These are phyloP conservation scores for Aspergillus bombycis DNA, from an alignment of 2,329 filamentous ascomycete species.

Conservation along the genomic window DNA sequence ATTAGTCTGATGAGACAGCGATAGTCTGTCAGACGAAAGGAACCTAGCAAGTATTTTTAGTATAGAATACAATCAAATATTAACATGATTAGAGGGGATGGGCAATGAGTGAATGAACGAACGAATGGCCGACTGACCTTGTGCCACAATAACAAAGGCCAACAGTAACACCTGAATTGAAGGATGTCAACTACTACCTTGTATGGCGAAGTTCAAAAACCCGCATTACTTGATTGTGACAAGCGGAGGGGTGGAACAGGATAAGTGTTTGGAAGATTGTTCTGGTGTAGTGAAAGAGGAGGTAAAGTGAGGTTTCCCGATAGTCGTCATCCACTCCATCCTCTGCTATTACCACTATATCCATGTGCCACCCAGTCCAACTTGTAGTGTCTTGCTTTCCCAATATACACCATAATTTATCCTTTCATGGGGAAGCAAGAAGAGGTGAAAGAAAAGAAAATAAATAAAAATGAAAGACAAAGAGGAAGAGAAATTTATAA, in stretches of 20 bases:
- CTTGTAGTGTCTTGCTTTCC: neutral
- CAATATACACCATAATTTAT: neutral
- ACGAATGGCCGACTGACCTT: neutral
- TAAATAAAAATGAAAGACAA: neutral
- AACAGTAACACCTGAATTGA: conserved; percentile 2
- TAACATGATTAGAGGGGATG: no score
- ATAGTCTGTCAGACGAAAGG: neutral
- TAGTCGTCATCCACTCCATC: conserved; percentile 2
- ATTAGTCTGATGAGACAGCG: no score
- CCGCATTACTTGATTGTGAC: conserved; percentile 1
- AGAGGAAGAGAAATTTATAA: neutral
- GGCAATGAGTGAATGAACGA: neutral
- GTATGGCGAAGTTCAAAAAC: neutral
- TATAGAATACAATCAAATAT: neutral
- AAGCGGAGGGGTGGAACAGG: neutral
- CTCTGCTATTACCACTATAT: neutral
- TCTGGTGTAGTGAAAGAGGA: neutral
- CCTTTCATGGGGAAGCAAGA: neutral
- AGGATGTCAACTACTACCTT: neutral
- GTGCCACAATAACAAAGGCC: conserved; percentile 6
- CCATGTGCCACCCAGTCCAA: neutral
- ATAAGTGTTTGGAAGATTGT: neutral
- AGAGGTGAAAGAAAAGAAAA: neutral
- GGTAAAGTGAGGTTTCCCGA: neutral
- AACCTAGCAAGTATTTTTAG: neutral